phyloP scores from a whole-genome alignment of 2,329 filamentous ascomycete species.

The Pseudocercospora ulei region DNA sequence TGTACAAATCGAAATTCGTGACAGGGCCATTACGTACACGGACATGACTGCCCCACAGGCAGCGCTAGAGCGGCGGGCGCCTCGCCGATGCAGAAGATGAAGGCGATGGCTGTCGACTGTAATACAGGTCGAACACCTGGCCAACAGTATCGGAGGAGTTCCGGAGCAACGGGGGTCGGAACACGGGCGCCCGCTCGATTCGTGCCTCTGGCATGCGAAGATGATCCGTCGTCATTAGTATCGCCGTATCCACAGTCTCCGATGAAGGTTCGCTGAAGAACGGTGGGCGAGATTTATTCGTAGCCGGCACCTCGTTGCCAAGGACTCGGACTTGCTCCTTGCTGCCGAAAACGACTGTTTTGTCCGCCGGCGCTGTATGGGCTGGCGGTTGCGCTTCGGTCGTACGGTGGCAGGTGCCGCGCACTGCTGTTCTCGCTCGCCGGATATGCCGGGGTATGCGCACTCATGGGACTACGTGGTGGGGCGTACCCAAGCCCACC shows the following conservation, averaged over 20 bases:
- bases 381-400: slow-evolving; percentile 34
- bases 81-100: slow-evolving; percentile 2
- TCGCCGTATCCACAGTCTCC: slow-evolving; percentile 21
- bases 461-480: slow-evolving; percentile 44
- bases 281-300: slow-evolving; percentile 38
- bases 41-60: neutral
- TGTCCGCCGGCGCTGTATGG: slow-evolving; percentile 23
- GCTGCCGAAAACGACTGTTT: slow-evolving; percentile 24
- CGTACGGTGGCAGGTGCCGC: slow-evolving; percentile 36
- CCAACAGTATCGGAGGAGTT: slow-evolving; percentile 16
- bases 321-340: slow-evolving; percentile 46
- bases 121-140: slow-evolving; percentile 19
- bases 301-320: slow-evolving; percentile 59
- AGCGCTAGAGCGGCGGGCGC: neutral
- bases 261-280: slow-evolving; percentile 17
- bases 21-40: slow-evolving; percentile 7
- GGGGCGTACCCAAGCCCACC: slow-evolving; percentile 31
- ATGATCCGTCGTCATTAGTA: slow-evolving; percentile 18
- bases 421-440: slow-evolving; percentile 33
- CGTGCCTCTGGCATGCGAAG: slow-evolving; percentile 2
- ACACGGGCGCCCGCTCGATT: neutral
- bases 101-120: slow-evolving; percentile 9
- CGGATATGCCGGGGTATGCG: slow-evolving; percentile 42
- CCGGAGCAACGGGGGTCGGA: slow-evolving; percentile 3
- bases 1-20: slow-evolving; percentile 10